phyloP scores from a whole-genome alignment of 306 rosid species.

The Argentina anserina region DNA sequence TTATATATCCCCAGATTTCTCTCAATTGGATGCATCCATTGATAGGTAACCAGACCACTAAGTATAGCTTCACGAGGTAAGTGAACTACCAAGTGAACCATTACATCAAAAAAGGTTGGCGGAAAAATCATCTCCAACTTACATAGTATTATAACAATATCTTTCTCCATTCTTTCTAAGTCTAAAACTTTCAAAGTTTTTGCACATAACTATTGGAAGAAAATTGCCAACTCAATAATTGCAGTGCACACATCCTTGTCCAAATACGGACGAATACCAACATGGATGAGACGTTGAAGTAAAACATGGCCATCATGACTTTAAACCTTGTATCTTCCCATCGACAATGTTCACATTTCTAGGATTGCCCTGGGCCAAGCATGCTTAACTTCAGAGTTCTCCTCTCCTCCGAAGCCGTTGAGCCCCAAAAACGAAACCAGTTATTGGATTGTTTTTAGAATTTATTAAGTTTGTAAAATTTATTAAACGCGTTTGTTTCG shows the following conservation, averaged over 20 bases:
- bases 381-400: too few species aligned
- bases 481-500: too few species aligned
- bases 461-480: too few species aligned
- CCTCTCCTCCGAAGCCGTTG: too few species aligned
- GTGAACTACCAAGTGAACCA: neutral
- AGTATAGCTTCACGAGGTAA: neutral
- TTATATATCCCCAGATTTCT: too few species aligned
- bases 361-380: too few species aligned
- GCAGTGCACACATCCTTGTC: neutral
- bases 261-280: neutral
- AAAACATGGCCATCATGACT: neutral
- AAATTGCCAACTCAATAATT: neutral
- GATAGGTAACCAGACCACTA: neutral
- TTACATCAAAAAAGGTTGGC: neutral
- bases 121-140: neutral
- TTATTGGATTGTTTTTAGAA: too few species aligned
- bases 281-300: neutral
- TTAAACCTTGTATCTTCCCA: neutral
- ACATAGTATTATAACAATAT: neutral
- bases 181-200: neutral
- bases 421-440: too few species aligned
- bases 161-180: neutral
- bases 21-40: slow-evolving; percentile 13
- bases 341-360: neutral
- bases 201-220: neutral